Percentiles rank a stretch among this genome's conserved stretches.
Evolutionary conservation across 768 basidiomycete genomes (phyloP).

Genomic region (Daedalea quercina): DNA sequence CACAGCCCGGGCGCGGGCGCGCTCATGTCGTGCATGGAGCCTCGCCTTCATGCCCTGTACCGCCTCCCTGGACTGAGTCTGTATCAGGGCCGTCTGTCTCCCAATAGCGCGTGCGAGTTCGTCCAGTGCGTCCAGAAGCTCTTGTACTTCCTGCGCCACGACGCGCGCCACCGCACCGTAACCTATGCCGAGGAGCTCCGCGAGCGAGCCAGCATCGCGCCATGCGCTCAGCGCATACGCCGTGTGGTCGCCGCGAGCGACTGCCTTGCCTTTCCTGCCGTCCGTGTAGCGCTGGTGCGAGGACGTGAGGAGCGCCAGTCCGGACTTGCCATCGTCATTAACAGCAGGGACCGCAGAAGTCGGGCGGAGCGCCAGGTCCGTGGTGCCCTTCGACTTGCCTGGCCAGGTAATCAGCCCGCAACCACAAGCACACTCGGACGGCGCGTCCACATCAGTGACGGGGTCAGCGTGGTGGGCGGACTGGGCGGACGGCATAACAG

Average conservation of each 20-base stretch:
- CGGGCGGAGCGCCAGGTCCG: constrained; percentile 21
- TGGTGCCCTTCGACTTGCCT: constrained; percentile 15
- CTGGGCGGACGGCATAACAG: constrained; percentile 9
- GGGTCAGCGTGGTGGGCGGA: constrained; percentile 7
- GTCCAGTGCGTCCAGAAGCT: constrained; percentile 23
- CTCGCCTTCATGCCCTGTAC: constrained; percentile 14
- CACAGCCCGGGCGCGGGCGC: constrained; percentile 22
- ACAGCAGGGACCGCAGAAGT: constrained; percentile 13
- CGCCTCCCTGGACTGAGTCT: constrained; percentile 12
- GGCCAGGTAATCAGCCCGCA: constrained; percentile 24
- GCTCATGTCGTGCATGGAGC: constrained; percentile 21
- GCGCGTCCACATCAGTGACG: constrained; percentile 4
- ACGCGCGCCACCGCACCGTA: constrained; percentile 7
- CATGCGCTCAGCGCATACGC: constrained; percentile 17
- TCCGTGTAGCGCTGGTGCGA: constrained; percentile 2
- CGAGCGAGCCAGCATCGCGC: constrained; percentile 18
- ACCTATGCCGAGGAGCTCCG: constrained; percentile 18
- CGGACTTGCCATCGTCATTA: constrained; percentile 7
- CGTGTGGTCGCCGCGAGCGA: constrained; percentile 11
- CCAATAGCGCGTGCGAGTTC: constrained; percentile 18
- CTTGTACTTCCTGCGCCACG: constrained; percentile 15
- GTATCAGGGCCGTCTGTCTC: constrained; percentile 12
- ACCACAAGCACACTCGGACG: constrained; percentile 23
- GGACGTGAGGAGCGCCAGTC: constrained; percentile 5
- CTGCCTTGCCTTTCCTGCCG: constrained; percentile 16